Evolutionary conservation across 768 basidiomycete species (phyloP), one percentile per base, ranked within the genome.

Genomic region (Lentinus brumalis): DNA sequence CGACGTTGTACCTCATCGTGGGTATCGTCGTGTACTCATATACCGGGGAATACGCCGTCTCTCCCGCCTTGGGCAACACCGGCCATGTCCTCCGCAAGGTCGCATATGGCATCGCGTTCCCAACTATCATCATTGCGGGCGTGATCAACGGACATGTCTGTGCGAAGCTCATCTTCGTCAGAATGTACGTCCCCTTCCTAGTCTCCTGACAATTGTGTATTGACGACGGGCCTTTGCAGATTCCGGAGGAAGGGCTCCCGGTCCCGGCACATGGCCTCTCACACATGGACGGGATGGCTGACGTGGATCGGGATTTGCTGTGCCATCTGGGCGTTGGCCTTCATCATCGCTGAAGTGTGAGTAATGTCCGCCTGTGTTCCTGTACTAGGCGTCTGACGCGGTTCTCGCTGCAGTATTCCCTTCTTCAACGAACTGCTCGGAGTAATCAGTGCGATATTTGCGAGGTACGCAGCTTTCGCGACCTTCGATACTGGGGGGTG

Each of bases 341-440:
- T 71, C 50, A 47, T 73, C 51, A 73, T 73, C 49, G 71, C 71
- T 6, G 71, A 73, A 64, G 70, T 73, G 67, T 71, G 57, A 60
- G 70, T 66, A 26, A 1, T 2, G 29, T 49, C 21, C 6, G 4
- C n/a, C 35, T 11, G 35, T 21, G 5, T 26, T 4, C 29, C 21
- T 15, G 18, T 49, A 15, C 14, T 9, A 26, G 21, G 21, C 21
- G 1, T 49, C 21, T 49, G 12, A 49, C 46, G 9, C 1, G 8
- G 5, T 30, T 3, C 3, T 26, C 6, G 5, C 14, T 7, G 10
- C 50, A 71, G 70, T 2, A 73, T 73, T 47, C 71, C 71, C 29
- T 73, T 73, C 67, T 73, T 73, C 68, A 73, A 73, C 62, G 71
- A 70, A 49, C 64, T 73, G 21, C 67, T 73, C 15, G 69, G 71